Conservation (phyloP, 306 rosid genomes). For the Cucurbita argyrosperma region DNA sequence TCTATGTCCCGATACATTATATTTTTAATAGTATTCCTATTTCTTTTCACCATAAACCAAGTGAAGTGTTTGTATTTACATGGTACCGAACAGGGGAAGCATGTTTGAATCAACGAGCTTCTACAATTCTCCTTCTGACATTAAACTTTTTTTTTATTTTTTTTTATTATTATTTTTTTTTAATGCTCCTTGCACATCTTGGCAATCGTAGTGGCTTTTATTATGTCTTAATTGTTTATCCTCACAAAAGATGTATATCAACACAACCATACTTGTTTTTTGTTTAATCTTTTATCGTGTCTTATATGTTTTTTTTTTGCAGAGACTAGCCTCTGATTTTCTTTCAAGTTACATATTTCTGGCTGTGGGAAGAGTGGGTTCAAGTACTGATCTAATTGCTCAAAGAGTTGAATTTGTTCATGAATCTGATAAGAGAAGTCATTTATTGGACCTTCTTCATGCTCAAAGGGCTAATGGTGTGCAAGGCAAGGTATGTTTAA, state of each 20-base stretch:
- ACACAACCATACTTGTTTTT: neutral
- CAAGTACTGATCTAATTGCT: slow-evolving; percentile 84
- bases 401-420: slow-evolving; percentile 92
- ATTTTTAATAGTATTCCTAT: neutral
- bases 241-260: neutral
- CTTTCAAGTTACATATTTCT: slow-evolving; percentile 71
- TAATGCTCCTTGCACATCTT: neutral
- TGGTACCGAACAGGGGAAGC: neutral
- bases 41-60: neutral
- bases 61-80: neutral
- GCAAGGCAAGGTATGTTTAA: slow-evolving; percentile 45
- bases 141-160: neutral
- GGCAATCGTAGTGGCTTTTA: neutral
- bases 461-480: slow-evolving; percentile 77
- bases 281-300: neutral
- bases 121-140: neutral
- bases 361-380: slow-evolving; percentile 97
- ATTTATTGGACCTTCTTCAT: slow-evolving; percentile 93
- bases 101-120: neutral
- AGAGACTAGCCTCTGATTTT: slow-evolving; percentile 90
- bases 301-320: slow-evolving; percentile 12
- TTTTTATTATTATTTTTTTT: too few species aligned
- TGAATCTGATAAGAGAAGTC: slow-evolving; percentile 88
- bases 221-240: neutral
- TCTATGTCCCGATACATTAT: neutral